Evolutionary conservation across 805 yeast species (phyloP).

Genomic region (Kuraishia hungarica): DNA sequence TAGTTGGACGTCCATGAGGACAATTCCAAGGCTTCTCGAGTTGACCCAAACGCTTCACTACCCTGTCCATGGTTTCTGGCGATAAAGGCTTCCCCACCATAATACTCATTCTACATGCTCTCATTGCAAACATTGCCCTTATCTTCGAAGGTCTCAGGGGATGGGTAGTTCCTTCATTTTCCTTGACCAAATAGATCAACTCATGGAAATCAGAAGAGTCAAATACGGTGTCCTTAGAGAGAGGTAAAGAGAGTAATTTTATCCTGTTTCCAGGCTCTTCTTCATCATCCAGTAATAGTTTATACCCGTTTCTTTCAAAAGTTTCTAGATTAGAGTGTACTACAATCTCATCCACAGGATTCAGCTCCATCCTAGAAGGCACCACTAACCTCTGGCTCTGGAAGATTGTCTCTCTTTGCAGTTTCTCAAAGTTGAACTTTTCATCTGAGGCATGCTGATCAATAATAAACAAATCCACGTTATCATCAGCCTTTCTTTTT

Average conservation of each 20-base stretch:
- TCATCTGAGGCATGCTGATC: slow-evolving; percentile 99
- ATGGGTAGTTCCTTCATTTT: slow-evolving; percentile 33
- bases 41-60: slow-evolving; percentile 59
- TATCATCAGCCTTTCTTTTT: slow-evolving; percentile 21
- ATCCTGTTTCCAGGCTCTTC: slow-evolving; percentile 50
- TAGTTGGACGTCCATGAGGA: slow-evolving; percentile 97
- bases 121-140: slow-evolving; percentile 80
- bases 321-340: slow-evolving; percentile 50
- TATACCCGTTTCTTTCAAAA: slow-evolving; percentile 75
- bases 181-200: slow-evolving; percentile 57
- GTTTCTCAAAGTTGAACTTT: slow-evolving; percentile 77
- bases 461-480: slow-evolving; percentile 64
- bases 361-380: slow-evolving; percentile 51
- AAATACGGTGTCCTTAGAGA: slow-evolving; percentile 62
- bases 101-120: slow-evolving; percentile 89
- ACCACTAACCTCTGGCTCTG: slow-evolving; percentile 64
- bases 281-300: slow-evolving; percentile 39
- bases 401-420: slow-evolving; percentile 47
- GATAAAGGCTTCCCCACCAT: slow-evolving; percentile 83
- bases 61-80: slow-evolving; percentile 48
- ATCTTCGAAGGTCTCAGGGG: slow-evolving; percentile 64
- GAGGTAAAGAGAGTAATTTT: slow-evolving; percentile 56
- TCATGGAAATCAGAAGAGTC: slow-evolving; percentile 68
- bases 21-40: slow-evolving; percentile 93
- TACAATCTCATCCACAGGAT: slow-evolving; percentile 68